A percentile compares a stretch with the other conserved stretches of the same genome.
Evolutionary conservation across 2,329 filamentous ascomycete genomes (phyloP).

Genomic region (Tolypocladium paradoxum): DNA sequence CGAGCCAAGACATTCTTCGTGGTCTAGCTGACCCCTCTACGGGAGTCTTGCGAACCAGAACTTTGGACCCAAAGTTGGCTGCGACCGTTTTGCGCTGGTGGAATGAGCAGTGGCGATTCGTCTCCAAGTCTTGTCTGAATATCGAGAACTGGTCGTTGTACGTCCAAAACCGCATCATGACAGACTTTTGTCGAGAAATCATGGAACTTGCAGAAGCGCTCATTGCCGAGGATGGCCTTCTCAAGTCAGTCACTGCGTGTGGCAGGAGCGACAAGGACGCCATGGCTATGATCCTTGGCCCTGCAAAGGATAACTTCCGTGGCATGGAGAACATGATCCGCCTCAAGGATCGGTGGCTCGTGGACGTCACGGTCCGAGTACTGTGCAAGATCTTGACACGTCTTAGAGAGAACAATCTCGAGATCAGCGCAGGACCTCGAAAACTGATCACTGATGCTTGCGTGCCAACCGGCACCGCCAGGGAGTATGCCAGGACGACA

Average conservation of each 20-base stretch:
- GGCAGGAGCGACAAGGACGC: constrained; percentile 25
- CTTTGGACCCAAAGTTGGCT: constrained; percentile 50
- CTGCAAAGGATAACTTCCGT: constrained; percentile 39
- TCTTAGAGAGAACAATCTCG: constrained; percentile 66
- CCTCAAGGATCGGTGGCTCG: constrained; percentile 77
- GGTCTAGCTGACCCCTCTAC: constrained; percentile 44
- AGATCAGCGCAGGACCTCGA: constrained; percentile 50
- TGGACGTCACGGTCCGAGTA: constrained; percentile 70
- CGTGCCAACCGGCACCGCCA: constrained; percentile 40
- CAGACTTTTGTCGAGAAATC: constrained; percentile 85
- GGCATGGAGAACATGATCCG: constrained; percentile 82
- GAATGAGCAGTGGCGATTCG: constrained; percentile 70
- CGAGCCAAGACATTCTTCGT: constrained; percentile 44
- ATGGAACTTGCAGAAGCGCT: constrained; percentile 88
- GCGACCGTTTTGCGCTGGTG: constrained; percentile 67
- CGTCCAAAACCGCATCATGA: constrained; percentile 69
- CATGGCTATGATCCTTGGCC: constrained; percentile 28
- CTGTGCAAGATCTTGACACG: constrained; percentile 75
- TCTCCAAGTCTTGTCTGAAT: constrained; percentile 70
- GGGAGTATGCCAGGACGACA: constrained; percentile 54
- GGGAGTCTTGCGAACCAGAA: constrained; percentile 43
- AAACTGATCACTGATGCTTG: constrained; percentile 57
- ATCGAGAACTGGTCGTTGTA: constrained; percentile 76
- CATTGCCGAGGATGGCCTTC: constrained; percentile 74
- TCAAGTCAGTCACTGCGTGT: constrained; percentile 52